Evolutionary conservation across 1,139 yeast genomes (phyloP).

Genomic region (Hansenula sp.): DNA sequence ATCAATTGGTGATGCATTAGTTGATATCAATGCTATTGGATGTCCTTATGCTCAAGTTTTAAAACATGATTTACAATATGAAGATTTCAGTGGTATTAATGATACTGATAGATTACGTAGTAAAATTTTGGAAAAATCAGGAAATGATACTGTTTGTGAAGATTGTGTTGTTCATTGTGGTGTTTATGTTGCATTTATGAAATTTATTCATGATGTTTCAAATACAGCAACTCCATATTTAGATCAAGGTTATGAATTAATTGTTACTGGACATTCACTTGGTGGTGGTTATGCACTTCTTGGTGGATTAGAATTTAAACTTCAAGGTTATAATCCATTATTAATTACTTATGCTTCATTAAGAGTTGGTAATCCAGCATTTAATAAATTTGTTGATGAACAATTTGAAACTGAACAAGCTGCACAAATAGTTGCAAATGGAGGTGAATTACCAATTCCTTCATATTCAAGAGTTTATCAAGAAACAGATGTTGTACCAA

Average conservation of each 20-base stretch:
- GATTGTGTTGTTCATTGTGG: slow-evolving; percentile 60
- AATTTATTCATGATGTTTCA: slow-evolving; percentile 34
- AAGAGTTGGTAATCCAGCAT: slow-evolving; percentile 49
- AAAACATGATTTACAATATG: slow-evolving; percentile 3
- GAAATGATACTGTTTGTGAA: slow-evolving; percentile 30
- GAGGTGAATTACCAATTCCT: slow-evolving; percentile 22
- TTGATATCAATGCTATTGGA: slow-evolving; percentile 37
- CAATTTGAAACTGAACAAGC: slow-evolving; percentile 37
- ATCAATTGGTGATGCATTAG: slow-evolving; percentile 50
- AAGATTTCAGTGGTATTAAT: background rate
- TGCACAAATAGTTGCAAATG: slow-evolving; percentile 24
- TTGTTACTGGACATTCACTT: slow-evolving; percentile 64
- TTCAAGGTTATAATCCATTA: slow-evolving; percentile 46
- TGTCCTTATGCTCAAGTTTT: slow-evolving; percentile 14
- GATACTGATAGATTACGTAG: background rate
- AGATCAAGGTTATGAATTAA: slow-evolving; percentile 39
- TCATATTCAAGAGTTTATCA: slow-evolving; percentile 50
- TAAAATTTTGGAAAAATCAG: slow-evolving; percentile 9
- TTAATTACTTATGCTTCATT: slow-evolving; percentile 61
- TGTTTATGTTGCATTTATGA: slow-evolving; percentile 36
- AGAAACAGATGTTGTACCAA: slow-evolving; percentile 51
- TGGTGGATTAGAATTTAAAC: slow-evolving; percentile 53
- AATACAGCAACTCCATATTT: slow-evolving; percentile 30
- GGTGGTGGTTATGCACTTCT: slow-evolving; percentile 68
- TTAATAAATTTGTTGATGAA: slow-evolving; percentile 47